Percentiles rank a stretch among this genome's conserved stretches.
Conservation (phyloP, 1,284 basidiomycete genomes). For the Ganoderma sinense region DNA sequence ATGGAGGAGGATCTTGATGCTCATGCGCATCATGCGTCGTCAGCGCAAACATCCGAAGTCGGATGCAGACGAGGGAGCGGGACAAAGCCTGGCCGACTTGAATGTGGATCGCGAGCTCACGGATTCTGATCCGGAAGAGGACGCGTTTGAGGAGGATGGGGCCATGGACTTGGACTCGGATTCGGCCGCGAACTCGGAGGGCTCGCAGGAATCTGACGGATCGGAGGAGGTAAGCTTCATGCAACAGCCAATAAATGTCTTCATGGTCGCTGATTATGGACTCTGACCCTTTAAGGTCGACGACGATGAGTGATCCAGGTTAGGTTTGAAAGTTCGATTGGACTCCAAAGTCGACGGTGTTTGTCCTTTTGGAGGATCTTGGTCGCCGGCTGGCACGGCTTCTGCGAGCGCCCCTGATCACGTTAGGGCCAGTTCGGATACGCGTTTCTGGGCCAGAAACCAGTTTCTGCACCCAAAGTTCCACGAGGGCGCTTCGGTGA, state of each 20-base stretch:
- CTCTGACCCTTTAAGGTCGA: not conserved
- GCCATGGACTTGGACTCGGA: not conserved
- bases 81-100: not conserved
- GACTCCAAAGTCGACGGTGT: no score
- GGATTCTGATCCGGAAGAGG: not conserved
- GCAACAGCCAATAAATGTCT: not conserved
- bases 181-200: not conserved
- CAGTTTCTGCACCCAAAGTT: no score
- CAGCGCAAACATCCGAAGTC: not conserved
- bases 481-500: no score
- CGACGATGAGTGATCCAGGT: not conserved
- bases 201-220: not conserved
- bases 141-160: not conserved
- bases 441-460: no score
- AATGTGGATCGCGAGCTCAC: not conserved
- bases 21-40: not conserved
- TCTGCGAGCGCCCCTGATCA: no score
- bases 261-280: not conserved
- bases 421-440: no score
- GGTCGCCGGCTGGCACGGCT: no score
- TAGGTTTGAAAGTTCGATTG: no score
- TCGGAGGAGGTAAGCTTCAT: not conserved
- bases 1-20: not conserved
- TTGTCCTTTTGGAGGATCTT: no score
- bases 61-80: not conserved